Percentiles rank a stretch among this genome's conserved stretches.
Conservation (phyloP, 371 early-diverging fungal species). For the Mycotypha africana region DNA sequence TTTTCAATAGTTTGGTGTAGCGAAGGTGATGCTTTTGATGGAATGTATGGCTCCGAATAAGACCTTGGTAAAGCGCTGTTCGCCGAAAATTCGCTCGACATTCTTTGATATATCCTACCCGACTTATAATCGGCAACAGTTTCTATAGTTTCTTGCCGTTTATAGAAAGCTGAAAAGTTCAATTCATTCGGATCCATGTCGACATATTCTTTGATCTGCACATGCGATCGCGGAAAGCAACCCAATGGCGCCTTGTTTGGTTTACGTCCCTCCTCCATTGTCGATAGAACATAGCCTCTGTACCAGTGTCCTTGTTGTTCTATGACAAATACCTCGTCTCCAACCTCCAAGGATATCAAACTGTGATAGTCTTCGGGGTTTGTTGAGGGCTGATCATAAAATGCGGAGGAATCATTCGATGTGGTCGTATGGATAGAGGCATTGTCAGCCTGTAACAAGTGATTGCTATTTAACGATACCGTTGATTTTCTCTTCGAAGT, state of each 20-base stretch:
- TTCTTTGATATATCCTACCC: no score
- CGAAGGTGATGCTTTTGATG: neutral
- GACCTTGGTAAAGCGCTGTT: conserved; percentile 18
- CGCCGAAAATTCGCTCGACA: neutral
- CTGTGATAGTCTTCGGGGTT: conserved; percentile 30
- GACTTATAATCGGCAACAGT: neutral
- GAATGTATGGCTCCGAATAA: conserved; percentile 26
- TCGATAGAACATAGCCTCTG: conserved; percentile 58
- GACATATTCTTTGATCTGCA: conserved; percentile 50
- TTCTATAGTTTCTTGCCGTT: conserved; percentile 8
- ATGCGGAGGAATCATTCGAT: conserved; percentile 14
- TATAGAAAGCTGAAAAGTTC: conserved; percentile 2
- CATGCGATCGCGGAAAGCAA: conserved; percentile 57
- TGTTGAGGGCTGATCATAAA: conserved; percentile 9
- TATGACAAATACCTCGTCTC: conserved; percentile 50
- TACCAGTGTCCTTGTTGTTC: conserved; percentile 59
- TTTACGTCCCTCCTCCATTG: conserved; percentile 34
- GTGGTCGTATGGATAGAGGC: conserved; percentile 22
- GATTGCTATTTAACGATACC: conserved; percentile 5
- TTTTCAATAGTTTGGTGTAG: neutral
- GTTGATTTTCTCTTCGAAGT: no score
- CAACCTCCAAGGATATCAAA: conserved; percentile 47
- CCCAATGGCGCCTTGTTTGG: conserved; percentile 49
- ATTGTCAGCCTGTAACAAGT: conserved; percentile 13
- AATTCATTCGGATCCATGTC: conserved; percentile 26